These are phyloP conservation scores for Drechslera avenae DNA, from an alignment of 2,329 filamentous ascomycete species.

Conservation along the genomic window DNA sequence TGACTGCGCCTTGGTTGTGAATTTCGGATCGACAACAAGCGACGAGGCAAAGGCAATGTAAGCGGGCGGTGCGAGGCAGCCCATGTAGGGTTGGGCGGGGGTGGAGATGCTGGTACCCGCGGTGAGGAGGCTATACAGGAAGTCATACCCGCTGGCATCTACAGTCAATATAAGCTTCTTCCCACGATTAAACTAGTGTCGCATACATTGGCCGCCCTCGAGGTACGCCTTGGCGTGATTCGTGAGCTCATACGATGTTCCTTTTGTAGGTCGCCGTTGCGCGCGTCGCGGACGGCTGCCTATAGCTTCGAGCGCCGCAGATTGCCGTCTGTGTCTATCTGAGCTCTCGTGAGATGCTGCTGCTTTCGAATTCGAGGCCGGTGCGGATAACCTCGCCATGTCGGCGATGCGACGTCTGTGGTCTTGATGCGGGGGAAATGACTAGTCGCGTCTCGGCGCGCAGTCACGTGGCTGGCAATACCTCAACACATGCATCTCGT, in stretches of 20 bases:
- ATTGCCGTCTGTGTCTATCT: conserved; percentile 1
- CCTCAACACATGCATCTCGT: too few relatives aligned
- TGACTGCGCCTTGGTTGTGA: conserved; percentile 74
- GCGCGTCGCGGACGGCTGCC: conserved; percentile 31
- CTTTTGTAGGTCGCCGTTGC: conserved; percentile 39
- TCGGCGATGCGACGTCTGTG: background rate
- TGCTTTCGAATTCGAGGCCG: background rate
- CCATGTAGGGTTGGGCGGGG: conserved; percentile 49
- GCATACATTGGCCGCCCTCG: conserved; percentile 41
- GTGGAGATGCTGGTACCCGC: conserved; percentile 42
- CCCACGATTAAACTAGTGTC: background rate
- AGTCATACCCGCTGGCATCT: conserved; percentile 43
- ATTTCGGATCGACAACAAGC: conserved; percentile 77
- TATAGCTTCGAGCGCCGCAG: conserved; percentile 29
- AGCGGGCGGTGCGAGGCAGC: conserved; percentile 69
- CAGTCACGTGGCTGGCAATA: conserved; percentile 2
- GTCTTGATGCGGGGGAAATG: background rate
- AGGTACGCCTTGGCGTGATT: conserved; percentile 47
- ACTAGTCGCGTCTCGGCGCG: conserved; percentile 1
- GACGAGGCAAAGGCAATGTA: conserved; percentile 80
- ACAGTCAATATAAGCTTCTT: conserved; percentile 2
- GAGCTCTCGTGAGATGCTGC: background rate
- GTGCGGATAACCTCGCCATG: conserved; percentile 8
- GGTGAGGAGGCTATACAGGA: conserved; percentile 43
- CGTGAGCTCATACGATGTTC: conserved; percentile 42